phyloP scores from a whole-genome alignment of 345 rosid genomes.

The Nasturtium officinale region DNA sequence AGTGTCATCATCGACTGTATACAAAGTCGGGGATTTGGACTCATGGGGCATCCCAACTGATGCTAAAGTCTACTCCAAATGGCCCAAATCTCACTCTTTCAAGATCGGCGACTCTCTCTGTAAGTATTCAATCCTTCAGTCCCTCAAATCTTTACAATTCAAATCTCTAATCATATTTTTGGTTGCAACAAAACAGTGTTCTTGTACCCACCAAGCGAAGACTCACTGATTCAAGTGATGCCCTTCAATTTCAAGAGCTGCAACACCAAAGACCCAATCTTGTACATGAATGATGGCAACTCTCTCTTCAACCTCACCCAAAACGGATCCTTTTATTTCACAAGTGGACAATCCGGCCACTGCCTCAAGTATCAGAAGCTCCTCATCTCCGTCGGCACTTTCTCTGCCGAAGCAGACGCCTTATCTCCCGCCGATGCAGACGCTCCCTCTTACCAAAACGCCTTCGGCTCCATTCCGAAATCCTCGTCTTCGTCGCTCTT shows the following conservation, averaged over 20 bases:
- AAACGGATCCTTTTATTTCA: constrained; percentile 72
- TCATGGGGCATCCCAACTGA: constrained; percentile 86
- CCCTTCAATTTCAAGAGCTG: constrained; percentile 60
- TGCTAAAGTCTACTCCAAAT: constrained; percentile 65
- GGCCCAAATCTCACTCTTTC: constrained; percentile 70
- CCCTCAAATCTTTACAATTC: background rate
- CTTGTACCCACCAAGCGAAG: constrained; percentile 97
- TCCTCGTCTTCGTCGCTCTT: constrained; percentile 34
- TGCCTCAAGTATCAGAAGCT: constrained; percentile 92
- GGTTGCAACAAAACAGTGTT: constrained; percentile 57
- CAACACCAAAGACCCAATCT: constrained; percentile 80
- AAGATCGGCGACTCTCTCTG: constrained; percentile 82
- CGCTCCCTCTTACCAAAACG: constrained; percentile 71
- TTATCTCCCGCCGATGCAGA: constrained; percentile 60
- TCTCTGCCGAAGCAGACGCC: constrained; percentile 52
- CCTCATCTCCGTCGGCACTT: constrained; percentile 62
- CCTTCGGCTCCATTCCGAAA: constrained; percentile 78
- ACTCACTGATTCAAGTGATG: constrained; percentile 83
- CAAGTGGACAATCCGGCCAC: constrained; percentile 76
- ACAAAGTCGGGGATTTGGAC: constrained; percentile 82
- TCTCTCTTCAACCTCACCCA: constrained; percentile 83
- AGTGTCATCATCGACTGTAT: constrained; percentile 52
- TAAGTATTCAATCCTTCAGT: constrained; percentile 38
- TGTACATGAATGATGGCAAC: constrained; percentile 89
- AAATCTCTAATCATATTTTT: background rate